These are phyloP conservation scores for Sporisorium reilianum DNA, from an alignment of 1,284 basidiomycete genomes.

Conservation along the genomic window DNA sequence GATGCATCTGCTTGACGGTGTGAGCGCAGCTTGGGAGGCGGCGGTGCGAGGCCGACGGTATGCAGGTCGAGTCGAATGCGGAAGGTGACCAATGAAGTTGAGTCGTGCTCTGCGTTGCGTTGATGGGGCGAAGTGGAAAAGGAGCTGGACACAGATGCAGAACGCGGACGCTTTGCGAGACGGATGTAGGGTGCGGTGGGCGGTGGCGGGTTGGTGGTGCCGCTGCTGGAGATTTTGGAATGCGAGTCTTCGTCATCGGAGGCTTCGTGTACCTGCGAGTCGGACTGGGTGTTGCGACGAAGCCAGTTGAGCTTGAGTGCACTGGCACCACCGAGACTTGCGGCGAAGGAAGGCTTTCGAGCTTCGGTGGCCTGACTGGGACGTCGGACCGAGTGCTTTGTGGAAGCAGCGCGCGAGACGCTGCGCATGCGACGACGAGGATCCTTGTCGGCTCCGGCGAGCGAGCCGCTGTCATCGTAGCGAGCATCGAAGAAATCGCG, in stretches of 20 bases:
- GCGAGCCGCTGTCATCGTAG: constrained; percentile 25
- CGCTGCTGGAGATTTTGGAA: constrained; percentile 37
- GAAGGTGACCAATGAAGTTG: constrained; percentile 33
- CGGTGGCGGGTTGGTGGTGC: constrained; percentile 20
- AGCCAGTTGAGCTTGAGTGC: constrained; percentile 49
- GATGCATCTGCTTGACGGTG: constrained; percentile 23
- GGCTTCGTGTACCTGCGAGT: constrained; percentile 26
- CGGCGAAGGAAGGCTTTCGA: constrained; percentile 48
- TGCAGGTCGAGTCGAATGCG: constrained; percentile 62
- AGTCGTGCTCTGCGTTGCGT: constrained; percentile 16
- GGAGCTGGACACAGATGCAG: constrained; percentile 19
- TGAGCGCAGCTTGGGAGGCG: constrained; percentile 33
- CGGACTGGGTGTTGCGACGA: constrained; percentile 35
- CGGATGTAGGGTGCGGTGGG: constrained; percentile 48
- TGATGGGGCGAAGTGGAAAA: constrained; percentile 24
- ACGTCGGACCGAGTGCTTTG: constrained; percentile 21
- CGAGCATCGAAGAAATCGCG: constrained; percentile 65
- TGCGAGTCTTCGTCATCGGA: constrained; percentile 47
- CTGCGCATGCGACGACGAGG: constrained; percentile 39
- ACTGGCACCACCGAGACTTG: constrained; percentile 37
- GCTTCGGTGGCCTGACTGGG: constrained; percentile 32
- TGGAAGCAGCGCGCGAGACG: constrained; percentile 40
- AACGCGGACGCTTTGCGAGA: constrained; percentile 18
- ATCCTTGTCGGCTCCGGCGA: constrained; percentile 37
- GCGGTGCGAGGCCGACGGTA: constrained; percentile 49